Evolutionary conservation across 805 yeast genomes (phyloP).

Genomic region (Candida caryicola): DNA sequence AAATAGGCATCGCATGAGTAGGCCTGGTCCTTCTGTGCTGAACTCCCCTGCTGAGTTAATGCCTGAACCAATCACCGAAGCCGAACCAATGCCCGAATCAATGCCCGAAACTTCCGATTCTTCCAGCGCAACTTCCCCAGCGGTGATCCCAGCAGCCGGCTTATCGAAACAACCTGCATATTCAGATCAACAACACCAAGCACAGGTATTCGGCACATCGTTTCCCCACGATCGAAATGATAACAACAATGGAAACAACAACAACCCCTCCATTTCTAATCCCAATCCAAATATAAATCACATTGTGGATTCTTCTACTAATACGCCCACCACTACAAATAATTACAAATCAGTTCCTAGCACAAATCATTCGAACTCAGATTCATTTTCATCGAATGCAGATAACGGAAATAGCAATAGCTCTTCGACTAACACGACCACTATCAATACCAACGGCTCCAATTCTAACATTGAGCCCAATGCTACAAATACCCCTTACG

Average conservation of each 20-base stretch:
- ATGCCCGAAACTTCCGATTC: too few species aligned
- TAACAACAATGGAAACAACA: too few species aligned
- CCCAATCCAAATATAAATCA: background rate
- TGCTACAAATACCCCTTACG: slow-evolving; percentile 13
- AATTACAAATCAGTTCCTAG: background rate
- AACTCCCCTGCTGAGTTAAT: too few species aligned
- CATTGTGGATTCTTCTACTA: background rate
- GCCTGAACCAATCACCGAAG: too few species aligned
- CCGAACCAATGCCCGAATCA: too few species aligned
- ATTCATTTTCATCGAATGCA: background rate
- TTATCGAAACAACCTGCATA: background rate
- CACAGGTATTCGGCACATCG: background rate
- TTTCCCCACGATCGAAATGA: background rate
- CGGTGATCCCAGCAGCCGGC: slow-evolving; percentile 5
- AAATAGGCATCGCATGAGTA: slow-evolving; percentile 31
- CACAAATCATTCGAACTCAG: background rate
- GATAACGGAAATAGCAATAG: slow-evolving; percentile 3
- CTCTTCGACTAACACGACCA: slow-evolving; percentile 2
- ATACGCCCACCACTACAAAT: background rate
- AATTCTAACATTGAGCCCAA: slow-evolving; percentile 7
- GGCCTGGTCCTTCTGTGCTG: slow-evolving; percentile 4
- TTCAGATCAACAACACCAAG: background rate
- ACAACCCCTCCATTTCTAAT: too few species aligned
- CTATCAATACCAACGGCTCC: slow-evolving; percentile 7
- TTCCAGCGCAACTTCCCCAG: slow-evolving; percentile 5